Evolutionary conservation across 352 stramenopile species (phyloP).

Genomic region (Detonula confervacea): DNA sequence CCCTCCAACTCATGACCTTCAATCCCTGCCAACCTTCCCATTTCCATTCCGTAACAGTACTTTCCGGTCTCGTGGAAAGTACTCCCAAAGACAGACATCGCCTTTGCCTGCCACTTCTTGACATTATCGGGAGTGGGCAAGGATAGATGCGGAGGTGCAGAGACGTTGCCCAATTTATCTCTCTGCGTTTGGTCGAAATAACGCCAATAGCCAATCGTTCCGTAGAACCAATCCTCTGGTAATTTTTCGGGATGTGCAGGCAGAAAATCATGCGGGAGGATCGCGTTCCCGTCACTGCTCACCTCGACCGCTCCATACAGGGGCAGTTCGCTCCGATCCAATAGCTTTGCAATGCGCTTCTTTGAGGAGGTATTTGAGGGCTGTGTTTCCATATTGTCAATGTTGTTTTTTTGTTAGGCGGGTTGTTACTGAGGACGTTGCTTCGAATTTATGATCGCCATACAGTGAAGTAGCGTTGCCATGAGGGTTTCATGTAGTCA

Average conservation of each 20-base stretch:
- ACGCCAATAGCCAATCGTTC: neutral
- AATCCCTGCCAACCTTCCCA: neutral
- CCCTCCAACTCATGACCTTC: neutral
- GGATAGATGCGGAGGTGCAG: neutral
- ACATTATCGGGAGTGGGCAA: neutral
- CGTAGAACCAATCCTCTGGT: neutral
- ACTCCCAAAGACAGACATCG: neutral
- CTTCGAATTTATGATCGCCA: too few species aligned
- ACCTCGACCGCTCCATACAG: neutral
- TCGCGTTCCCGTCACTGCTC: neutral
- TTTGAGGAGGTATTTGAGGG: too few species aligned
- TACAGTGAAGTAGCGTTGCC: too few species aligned
- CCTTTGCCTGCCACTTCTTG: neutral
- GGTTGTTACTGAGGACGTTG: too few species aligned
- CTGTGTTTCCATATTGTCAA: too few species aligned
- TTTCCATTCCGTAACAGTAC: neutral
- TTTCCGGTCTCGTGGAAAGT: neutral
- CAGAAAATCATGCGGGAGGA: neutral
- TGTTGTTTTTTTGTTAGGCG: too few species aligned
- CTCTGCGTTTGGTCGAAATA: neutral
- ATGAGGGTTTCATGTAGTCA: too few species aligned
- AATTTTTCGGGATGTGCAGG: neutral
- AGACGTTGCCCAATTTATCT: neutral
- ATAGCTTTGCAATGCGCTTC: too few species aligned
- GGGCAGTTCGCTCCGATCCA: too few species aligned